These are phyloP conservation scores for Rosa persica DNA, from an alignment of 306 rosid species.

Conservation along the genomic window DNA sequence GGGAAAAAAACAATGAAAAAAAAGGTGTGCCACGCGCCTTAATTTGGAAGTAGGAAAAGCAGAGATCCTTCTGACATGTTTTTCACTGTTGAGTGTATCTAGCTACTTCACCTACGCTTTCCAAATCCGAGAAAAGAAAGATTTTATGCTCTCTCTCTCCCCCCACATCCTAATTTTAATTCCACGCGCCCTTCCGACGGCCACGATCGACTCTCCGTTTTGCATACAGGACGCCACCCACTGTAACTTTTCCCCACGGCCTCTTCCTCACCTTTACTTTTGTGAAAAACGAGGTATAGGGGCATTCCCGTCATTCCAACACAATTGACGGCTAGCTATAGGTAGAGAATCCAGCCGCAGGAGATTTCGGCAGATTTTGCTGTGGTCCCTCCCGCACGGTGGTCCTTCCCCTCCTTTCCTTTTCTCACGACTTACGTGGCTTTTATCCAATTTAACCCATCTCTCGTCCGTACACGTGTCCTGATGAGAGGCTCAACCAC, in stretches of 20 bases:
- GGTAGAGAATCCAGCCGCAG: slow-evolving; percentile 43
- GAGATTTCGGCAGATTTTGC: slow-evolving; percentile 27
- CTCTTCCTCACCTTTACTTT: not conserved
- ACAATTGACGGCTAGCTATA: slow-evolving; percentile 24
- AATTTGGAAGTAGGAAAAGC: not conserved
- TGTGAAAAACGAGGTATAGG: slow-evolving; percentile 20
- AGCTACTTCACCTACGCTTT: slow-evolving; percentile 8
- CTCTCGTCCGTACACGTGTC: slow-evolving; percentile 15
- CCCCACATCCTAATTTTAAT: not conserved
- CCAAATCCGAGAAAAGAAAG: slow-evolving; percentile 9
- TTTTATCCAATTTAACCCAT: not conserved
- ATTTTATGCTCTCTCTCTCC: slow-evolving; percentile 7
- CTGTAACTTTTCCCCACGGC: not conserved
- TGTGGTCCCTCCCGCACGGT: slow-evolving; percentile 16
- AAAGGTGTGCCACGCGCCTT: not conserved
- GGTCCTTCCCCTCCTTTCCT: not conserved
- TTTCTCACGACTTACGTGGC: not conserved
- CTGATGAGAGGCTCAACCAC: not conserved
- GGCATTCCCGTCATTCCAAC: slow-evolving; percentile 13
- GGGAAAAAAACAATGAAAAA: too few species aligned
- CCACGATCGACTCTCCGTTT: not conserved
- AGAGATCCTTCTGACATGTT: slow-evolving; percentile 8
- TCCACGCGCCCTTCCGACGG: not conserved
- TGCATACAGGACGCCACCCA: not conserved
- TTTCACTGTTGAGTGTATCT: slow-evolving; percentile 26